These are phyloP conservation scores for Hypsizygus ulmarius DNA, from an alignment of 1,284 basidiomycete genomes.

Conservation along the genomic window DNA sequence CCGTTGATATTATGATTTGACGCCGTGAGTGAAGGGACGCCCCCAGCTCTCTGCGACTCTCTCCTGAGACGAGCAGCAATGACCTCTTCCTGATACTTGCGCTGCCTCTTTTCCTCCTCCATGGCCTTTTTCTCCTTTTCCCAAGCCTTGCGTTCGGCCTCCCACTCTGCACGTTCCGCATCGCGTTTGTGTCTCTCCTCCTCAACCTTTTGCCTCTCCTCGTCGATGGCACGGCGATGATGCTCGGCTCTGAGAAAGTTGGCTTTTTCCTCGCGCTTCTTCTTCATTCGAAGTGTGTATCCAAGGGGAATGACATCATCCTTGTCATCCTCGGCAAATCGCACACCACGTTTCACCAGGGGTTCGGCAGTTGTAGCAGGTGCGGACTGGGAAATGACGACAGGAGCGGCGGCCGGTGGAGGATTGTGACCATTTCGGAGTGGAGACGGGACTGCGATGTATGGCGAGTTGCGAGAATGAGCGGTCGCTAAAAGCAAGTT, in stretches of 20 bases:
- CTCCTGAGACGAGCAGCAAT: constrained; percentile 57
- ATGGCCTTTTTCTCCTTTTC: constrained; percentile 54
- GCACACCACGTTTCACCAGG: constrained; percentile 57
- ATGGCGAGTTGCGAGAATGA: constrained; percentile 30
- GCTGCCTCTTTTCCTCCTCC: constrained; percentile 57
- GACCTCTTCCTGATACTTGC: constrained; percentile 57
- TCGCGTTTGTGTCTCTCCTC: constrained; percentile 47
- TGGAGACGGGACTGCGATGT: constrained; percentile 51
- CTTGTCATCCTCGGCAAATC: constrained; percentile 65
- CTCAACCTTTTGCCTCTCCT: constrained; percentile 42
- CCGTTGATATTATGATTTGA: constrained; percentile 15
- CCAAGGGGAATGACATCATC: constrained; percentile 67
- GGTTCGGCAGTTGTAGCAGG: constrained; percentile 19
- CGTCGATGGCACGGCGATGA: constrained; percentile 29
- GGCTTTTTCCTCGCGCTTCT: constrained; percentile 69
- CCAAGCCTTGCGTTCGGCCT: constrained; percentile 51
- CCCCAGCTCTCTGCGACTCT: constrained; percentile 53
- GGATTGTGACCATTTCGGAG: constrained; percentile 44
- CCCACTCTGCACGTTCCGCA: constrained; percentile 47
- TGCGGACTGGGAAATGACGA: constrained; percentile 8
- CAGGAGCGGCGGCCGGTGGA: constrained; percentile 13
- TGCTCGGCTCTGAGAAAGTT: constrained; percentile 62
- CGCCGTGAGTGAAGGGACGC: constrained; percentile 26
- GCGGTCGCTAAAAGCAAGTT: constrained; percentile 19
- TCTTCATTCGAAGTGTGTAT: constrained; percentile 64